Evolutionary conservation across 2,329 filamentous ascomycete genomes (phyloP).

Genomic region (Fusarium sublunatum): DNA sequence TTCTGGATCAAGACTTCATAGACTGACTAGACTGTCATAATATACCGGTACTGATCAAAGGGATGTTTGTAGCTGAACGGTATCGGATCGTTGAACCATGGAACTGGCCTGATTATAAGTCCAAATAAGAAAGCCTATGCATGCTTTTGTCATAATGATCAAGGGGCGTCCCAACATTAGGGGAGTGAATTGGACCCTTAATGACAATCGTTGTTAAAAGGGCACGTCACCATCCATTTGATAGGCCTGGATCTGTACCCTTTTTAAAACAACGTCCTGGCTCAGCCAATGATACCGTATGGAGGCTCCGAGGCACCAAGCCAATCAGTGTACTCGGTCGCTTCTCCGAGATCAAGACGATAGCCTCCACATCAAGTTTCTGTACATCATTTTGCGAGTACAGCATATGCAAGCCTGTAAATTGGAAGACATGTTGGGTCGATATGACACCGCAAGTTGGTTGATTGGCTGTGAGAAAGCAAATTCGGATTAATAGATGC

Average conservation of each 20-base stretch:
- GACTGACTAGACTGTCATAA: too few relatives aligned
- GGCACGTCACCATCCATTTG: too few relatives aligned
- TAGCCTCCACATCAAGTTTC: neutral
- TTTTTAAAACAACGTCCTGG: too few relatives aligned
- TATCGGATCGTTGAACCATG: too few relatives aligned
- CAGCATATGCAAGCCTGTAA: neutral
- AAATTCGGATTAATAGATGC: neutral
- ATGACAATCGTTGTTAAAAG: too few relatives aligned
- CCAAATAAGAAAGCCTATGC: neutral
- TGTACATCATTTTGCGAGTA: neutral
- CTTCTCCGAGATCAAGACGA: neutral
- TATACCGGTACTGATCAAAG: too few relatives aligned
- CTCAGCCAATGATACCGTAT: neutral
- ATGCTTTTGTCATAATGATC: constrained; percentile 18
- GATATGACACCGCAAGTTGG: neutral
- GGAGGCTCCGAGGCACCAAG: neutral
- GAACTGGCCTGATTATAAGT: neutral
- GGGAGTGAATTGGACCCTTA: too few relatives aligned
- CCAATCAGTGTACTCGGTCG: neutral
- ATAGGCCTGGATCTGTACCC: too few relatives aligned
- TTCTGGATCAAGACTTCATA: too few relatives aligned
- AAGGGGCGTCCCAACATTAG: neutral
- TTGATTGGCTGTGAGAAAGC: neutral
- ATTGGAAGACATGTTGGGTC: neutral
- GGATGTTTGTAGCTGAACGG: too few relatives aligned